phyloP scores from a whole-genome alignment of 1,139 yeast species.

The Yamadazyma aaseri region DNA sequence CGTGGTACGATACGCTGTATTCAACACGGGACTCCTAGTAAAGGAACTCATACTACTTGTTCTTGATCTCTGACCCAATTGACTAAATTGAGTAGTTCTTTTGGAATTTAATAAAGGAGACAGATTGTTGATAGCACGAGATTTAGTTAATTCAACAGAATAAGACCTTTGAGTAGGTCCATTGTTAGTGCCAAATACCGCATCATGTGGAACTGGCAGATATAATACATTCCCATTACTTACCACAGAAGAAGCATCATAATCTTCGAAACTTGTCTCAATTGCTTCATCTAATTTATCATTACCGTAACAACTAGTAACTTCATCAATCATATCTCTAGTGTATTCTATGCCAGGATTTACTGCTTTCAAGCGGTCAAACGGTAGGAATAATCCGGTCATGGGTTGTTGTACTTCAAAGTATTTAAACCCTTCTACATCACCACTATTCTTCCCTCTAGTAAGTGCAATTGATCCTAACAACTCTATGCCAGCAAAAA shows the following conservation, averaged over 20 bases:
- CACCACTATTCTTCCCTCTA: constrained; percentile 47
- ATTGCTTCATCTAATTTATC: constrained; percentile 8
- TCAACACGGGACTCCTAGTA: constrained; percentile 12
- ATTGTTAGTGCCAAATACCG: neutral
- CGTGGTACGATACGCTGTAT: constrained; percentile 6
- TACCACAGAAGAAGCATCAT: neutral
- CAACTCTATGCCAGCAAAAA: constrained; percentile 88
- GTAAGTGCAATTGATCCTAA: constrained; percentile 55
- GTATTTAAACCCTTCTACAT: constrained; percentile 44
- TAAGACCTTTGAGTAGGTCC: constrained; percentile 8
- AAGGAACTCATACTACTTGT: constrained; percentile 14
- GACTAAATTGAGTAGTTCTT: constrained; percentile 5
- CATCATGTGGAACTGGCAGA: constrained; percentile 1
- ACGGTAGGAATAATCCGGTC: constrained; percentile 75
- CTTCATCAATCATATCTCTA: constrained; percentile 16
- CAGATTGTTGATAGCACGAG: neutral
- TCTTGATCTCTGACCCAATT: constrained; percentile 7
- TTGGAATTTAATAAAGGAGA: constrained; percentile 2
- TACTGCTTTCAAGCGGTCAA: constrained; percentile 52
- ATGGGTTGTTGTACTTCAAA: constrained; percentile 55
- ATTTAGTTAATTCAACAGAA: constrained; percentile 10
- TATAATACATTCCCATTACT: neutral
- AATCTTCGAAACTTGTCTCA: neutral
- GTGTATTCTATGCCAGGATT: constrained; percentile 28
- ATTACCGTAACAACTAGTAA: constrained; percentile 6